A percentile compares a stretch with the other conserved stretches of the same genome.
Conservation (phyloP, 2,329 filamentous ascomycete species). For the Cryphonectria parasitica region DNA sequence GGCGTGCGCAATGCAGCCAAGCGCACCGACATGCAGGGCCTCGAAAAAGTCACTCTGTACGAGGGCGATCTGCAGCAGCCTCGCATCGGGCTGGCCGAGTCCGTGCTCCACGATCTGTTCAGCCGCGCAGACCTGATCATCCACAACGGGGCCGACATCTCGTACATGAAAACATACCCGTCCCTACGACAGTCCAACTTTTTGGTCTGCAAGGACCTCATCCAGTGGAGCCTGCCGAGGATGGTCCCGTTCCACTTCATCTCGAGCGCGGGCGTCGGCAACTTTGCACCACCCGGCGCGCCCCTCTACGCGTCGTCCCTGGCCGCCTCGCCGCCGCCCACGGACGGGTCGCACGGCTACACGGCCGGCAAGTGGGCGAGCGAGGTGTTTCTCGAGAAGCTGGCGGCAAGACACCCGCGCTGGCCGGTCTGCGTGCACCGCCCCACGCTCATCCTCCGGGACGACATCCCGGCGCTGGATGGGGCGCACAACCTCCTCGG, state of each 20-base stretch:
- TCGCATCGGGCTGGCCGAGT: conserved; percentile 32
- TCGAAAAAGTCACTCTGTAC: not conserved
- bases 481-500: not conserved
- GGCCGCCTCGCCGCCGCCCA: conserved; percentile 13
- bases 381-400: conserved; percentile 38
- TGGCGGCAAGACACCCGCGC: conserved; percentile 3
- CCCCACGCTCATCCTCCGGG: conserved; percentile 28
- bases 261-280: conserved; percentile 36
- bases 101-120: conserved; percentile 12
- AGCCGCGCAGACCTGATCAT: conserved; percentile 44
- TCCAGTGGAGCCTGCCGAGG: conserved; percentile 31
- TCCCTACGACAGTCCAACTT: conserved; percentile 38
- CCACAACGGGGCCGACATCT: conserved; percentile 47
- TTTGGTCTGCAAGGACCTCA: conserved; percentile 37
- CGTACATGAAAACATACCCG: conserved; percentile 39
- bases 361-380: conserved; percentile 31
- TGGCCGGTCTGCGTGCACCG: conserved; percentile 39
- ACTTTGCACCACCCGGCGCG: conserved; percentile 25
- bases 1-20: conserved; percentile 31
- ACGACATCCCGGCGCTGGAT: conserved; percentile 12
- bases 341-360: conserved; percentile 39
- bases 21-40: not conserved
- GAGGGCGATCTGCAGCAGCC: conserved; percentile 37
- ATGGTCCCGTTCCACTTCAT: conserved; percentile 44
- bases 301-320: not conserved